Conservation (phyloP, 768 basidiomycete genomes). For the Russula brevipes region DNA sequence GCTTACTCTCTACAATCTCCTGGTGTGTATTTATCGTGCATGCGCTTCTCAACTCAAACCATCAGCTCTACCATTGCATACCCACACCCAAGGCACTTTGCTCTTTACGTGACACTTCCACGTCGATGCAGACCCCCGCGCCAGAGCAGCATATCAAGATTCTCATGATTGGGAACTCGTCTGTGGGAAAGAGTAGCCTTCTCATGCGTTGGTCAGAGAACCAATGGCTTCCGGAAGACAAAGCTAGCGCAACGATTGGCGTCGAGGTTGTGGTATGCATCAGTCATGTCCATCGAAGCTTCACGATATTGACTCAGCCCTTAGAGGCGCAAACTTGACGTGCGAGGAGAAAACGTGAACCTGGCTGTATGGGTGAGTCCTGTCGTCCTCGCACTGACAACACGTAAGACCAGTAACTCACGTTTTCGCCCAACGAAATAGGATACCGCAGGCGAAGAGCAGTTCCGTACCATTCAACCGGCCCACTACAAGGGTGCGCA, state of each 20-base stretch:
- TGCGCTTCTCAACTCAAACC: background rate
- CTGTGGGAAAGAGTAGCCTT: slow-evolving; percentile 89
- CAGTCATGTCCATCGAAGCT: background rate
- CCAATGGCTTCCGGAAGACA: slow-evolving; percentile 88
- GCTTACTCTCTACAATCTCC: background rate
- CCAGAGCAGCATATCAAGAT: slow-evolving; percentile 64
- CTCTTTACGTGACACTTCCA: background rate
- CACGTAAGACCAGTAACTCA: background rate
- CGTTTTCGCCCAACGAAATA: slow-evolving; percentile 29
- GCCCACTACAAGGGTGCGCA: slow-evolving; percentile 91
- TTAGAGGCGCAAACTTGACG: slow-evolving; percentile 83
- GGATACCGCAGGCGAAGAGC: slow-evolving; percentile 96
- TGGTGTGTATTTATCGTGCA: background rate
- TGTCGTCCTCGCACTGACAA: background rate
- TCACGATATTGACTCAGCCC: background rate
- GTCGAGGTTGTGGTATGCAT: slow-evolving; percentile 79
- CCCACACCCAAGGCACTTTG: background rate
- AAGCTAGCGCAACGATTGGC: slow-evolving; percentile 79
- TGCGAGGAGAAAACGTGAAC: slow-evolving; percentile 80
- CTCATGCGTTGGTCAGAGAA: slow-evolving; percentile 94
- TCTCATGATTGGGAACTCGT: slow-evolving; percentile 77
- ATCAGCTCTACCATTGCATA: background rate
- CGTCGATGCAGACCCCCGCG: background rate
- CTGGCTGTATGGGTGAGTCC: slow-evolving; percentile 88
- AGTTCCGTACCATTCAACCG: slow-evolving; percentile 90